Evolutionary conservation across 2,329 filamentous ascomycete species (phyloP), one percentile per base, ranked within the genome.

Genomic region (Diaporthe citri): DNA sequence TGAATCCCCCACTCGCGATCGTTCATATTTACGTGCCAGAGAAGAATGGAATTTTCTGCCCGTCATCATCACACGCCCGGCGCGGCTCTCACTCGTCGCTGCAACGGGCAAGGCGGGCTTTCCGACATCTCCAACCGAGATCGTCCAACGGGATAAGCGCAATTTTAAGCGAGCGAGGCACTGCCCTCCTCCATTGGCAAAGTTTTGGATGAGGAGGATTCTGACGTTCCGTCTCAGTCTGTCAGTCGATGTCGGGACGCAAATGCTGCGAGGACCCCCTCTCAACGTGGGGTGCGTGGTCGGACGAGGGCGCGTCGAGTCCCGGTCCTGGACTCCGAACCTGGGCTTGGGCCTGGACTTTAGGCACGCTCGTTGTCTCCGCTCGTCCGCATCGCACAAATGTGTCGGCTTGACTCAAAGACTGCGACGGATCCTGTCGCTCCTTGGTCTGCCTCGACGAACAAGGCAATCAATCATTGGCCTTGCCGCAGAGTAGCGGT

Each of bases 21-120:
- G 88, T 89, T 91, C 89, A 91, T 88, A 90, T 89, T 89, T 88
- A 83, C 84, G 87, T 90, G 89, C 88, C 80, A 90, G 88, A 91
- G 75, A 76, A 85, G 88, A 74, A 78, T 78, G 73, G 79, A 66
- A 66, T 41, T 71, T 46, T 55, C 57, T 43, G 51, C 59, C 71
- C 55, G 74, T 62, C 73, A 55, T 48, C 79, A 64, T 82, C 77
- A n/a, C 74, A 71, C 5, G 59, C 70, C 73, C n/a, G 73, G 67
- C 57, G 48, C 51, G 17, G 64, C 59, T 51, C 17, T 31, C 59
- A 59, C 52, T 36, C 60, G 12, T 36, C 43, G 75, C 72, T 74
- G 72, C 60, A 67, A 69, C 72, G 75, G 72, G 72, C 56, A 62
- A 52, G 72, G 46, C 72, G 62, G 73, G 60, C n/a, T 69, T 70